Percentiles rank a stretch among this genome's conserved stretches.
phyloP scores from a whole-genome alignment of 345 rosid genomes.

The Angophora floribunda region DNA sequence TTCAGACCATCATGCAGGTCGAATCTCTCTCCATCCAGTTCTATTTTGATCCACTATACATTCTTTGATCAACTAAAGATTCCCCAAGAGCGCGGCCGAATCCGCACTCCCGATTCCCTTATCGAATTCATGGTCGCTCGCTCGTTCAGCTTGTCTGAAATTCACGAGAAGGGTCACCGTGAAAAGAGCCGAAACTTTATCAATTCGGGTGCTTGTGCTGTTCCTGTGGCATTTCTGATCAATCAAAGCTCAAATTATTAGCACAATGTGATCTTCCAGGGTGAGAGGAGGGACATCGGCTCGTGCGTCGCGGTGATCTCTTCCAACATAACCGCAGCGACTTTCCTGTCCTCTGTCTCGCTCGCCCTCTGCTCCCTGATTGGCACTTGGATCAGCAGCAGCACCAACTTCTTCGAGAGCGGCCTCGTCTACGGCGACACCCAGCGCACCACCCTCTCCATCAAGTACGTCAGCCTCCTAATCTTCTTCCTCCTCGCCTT shows the following conservation, averaged over 20 bases:
- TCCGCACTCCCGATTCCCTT: neutral
- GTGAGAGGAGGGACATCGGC: conserved; percentile 19
- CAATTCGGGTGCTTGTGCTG: neutral
- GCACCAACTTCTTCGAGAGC: conserved; percentile 38
- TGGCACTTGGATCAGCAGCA: conserved; percentile 72
- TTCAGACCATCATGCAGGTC: conserved; percentile 55
- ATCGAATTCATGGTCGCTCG: neutral
- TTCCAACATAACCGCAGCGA: conserved; percentile 51
- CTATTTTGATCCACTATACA: neutral
- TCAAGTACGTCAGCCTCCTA: conserved; percentile 60
- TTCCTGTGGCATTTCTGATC: neutral
- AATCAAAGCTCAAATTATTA: neutral
- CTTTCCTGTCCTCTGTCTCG: conserved; percentile 48
- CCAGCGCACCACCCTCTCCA: conserved; percentile 33
- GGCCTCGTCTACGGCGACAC: neutral
- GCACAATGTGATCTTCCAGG: neutral
- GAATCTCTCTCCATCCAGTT: neutral
- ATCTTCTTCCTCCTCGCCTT: conserved; percentile 56
- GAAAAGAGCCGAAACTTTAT: neutral
- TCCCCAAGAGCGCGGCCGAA: neutral
- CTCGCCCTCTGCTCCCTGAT: conserved; percentile 65
- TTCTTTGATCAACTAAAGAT: too few relatives aligned
- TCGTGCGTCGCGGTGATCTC: conserved; percentile 36
- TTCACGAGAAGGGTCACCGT: neutral
- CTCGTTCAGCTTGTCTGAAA: neutral